phyloP scores from a whole-genome alignment of 352 stramenopile genomes.

The Phytophthora fragariae region DNA sequence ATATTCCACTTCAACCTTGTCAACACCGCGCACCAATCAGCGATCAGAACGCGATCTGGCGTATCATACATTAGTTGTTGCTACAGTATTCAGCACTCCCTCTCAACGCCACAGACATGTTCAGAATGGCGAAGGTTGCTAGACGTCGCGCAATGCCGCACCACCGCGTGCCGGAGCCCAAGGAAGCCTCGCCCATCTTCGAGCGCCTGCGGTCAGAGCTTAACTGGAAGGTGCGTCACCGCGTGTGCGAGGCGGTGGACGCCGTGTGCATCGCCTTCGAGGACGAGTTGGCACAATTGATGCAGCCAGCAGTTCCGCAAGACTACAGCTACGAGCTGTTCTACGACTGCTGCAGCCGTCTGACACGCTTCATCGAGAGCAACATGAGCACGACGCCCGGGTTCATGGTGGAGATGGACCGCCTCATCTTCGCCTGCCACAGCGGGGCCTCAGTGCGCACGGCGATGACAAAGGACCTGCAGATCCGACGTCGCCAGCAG shows the following conservation, averaged over 20 bases:
- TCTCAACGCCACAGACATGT: neutral
- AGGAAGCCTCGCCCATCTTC: slow-evolving; percentile 8
- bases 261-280: slow-evolving; percentile 54
- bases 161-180: slow-evolving; percentile 16
- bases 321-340: slow-evolving; percentile 54
- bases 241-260: slow-evolving; percentile 55
- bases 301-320: neutral
- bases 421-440: slow-evolving; percentile 70
- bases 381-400: slow-evolving; percentile 70
- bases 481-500: slow-evolving; percentile 32
- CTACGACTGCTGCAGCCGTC: slow-evolving; percentile 51
- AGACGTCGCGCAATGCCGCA: slow-evolving; percentile 21
- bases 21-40: neutral
- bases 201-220: slow-evolving; percentile 41
- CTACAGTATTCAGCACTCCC: neutral
- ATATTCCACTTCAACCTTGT: neutral
- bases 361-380: slow-evolving; percentile 53
- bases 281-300: slow-evolving; percentile 17
- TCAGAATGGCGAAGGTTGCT: slow-evolving; percentile 11
- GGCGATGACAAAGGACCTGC: slow-evolving; percentile 59
- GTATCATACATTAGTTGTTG: neutral
- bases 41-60: neutral
- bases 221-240: slow-evolving; percentile 43
- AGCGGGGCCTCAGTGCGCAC: slow-evolving; percentile 48
- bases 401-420: slow-evolving; percentile 74